A percentile compares a stretch with the other conserved stretches of the same genome.
These are phyloP conservation scores for Caryocar brasiliense DNA, from an alignment of 441 rosid species.

Conservation along the genomic window DNA sequence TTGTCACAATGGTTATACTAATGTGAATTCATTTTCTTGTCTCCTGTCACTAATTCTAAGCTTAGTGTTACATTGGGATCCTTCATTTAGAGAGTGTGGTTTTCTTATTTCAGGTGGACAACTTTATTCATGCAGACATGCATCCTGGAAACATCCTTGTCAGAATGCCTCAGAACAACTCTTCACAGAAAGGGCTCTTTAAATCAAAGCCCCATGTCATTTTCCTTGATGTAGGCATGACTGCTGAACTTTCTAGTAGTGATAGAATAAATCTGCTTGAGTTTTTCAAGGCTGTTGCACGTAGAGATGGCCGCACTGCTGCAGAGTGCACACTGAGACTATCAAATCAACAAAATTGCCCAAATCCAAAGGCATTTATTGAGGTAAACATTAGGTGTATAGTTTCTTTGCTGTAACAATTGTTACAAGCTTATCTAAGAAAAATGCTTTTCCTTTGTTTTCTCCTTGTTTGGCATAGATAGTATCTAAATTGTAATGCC, in stretches of 20 bases:
- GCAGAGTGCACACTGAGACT: constrained; percentile 68
- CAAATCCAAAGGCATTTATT: constrained; percentile 80
- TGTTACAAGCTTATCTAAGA: no score
- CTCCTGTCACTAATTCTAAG: not conserved
- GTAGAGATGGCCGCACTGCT: constrained; percentile 89
- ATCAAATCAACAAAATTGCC: constrained; percentile 87
- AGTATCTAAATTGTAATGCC: no score
- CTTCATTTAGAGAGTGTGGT: not conserved
- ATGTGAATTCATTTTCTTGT: not conserved
- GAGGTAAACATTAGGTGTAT: constrained; percentile 37
- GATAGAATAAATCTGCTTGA: constrained; percentile 77
- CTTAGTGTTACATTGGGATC: not conserved
- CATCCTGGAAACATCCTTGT: constrained; percentile 99
- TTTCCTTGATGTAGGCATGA: constrained; percentile 99
- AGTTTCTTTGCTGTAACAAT: not conserved
- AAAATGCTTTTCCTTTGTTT: no score
- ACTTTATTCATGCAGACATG: constrained; percentile 99
- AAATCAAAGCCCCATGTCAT: constrained; percentile 87
- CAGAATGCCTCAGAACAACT: constrained; percentile 51
- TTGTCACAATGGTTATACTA: not conserved
- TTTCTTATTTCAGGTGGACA: constrained; percentile 74
- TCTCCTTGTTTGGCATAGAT: no score
- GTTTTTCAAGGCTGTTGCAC: constrained; percentile 91
- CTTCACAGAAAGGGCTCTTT: constrained; percentile 63
- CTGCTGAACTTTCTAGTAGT: constrained; percentile 88